Conservation (phyloP, 768 basidiomycete species). For the Calocybe cyanea region DNA sequence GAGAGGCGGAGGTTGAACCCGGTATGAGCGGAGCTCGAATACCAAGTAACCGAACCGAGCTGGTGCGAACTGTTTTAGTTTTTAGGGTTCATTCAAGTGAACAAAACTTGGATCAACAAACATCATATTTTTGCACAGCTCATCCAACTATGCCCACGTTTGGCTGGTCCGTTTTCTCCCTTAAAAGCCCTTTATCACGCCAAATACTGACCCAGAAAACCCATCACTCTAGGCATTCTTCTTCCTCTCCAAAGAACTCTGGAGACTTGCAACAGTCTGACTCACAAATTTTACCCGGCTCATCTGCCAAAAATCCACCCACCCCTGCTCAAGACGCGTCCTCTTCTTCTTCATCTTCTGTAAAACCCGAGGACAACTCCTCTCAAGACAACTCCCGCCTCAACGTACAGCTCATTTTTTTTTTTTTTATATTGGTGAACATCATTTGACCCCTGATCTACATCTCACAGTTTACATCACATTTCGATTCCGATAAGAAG, state of each 20-base stretch:
- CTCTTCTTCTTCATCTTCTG: neutral
- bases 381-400: conserved; percentile 16
- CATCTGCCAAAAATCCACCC: neutral
- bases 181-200: conserved; percentile 26
- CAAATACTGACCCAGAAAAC: conserved; percentile 19
- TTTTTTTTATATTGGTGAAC: conserved; percentile 24
- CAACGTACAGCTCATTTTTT: conserved; percentile 25
- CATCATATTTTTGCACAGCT: conserved; percentile 15
- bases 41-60: conserved; percentile 4
- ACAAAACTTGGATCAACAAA: conserved; percentile 17
- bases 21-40: neutral
- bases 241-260: conserved; percentile 9
- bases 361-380: conserved; percentile 7
- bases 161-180: conserved; percentile 26
- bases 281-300: conserved; percentile 9
- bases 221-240: conserved; percentile 20
- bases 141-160: conserved; percentile 26
- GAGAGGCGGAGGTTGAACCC: neutral
- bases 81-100: conserved; percentile 12
- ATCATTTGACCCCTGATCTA: conserved; percentile 32
- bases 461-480: conserved; percentile 30
- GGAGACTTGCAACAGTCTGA: conserved; percentile 8
- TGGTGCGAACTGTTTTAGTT: conserved; percentile 5
- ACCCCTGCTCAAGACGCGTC: conserved; percentile 9
- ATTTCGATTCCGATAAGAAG: conserved; percentile 35